Evolutionary conservation across 495 filamentous ascomycete genomes (phyloP), one percentile per base, ranked within the genome.

Genomic region (Talaromyces nanjingensis): DNA sequence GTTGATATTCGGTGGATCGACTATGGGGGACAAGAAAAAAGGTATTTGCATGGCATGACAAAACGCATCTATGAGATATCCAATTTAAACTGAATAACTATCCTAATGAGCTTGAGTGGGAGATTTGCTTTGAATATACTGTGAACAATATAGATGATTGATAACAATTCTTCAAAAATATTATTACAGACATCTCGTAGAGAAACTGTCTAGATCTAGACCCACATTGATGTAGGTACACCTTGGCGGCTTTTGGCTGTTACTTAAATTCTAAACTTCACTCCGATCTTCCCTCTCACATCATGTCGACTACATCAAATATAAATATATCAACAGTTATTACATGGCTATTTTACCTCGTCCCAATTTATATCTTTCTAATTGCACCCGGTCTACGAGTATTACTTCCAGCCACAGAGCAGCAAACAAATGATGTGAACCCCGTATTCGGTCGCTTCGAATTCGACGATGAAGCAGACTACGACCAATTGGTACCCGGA

Each of bases 301-400:
- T 16, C 59, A 49, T 62, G 42, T 47, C 60, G 45, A 62, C 64
- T 56, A 74, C 71, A 66, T 58, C 70, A 5, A 68, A 69, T 20
- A 20, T 73, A 20, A 71, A 71, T 45, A 37, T 71, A 8, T 75
- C 73, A 4, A 74, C 71, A 22, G 3, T 77, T 27, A 53, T 79
- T 11, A 67, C 68, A 37, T 77, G 74, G 72, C 29, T 74, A 54
- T 67, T 79, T 62, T 80, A 79, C 66, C 70, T 76, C 34, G 63
- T 79, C 60, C 78, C 77, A 0, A 58, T 76, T 6, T 79, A 79
- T 66, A 64, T 78, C 59, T 78, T 79, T 64, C 62, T 73, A 18
- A 20, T 71, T 31, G 69, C 66, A 16, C 71, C 71, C 22, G 63
- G 65, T 49, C 57, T 70, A 20, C 66, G 71, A 63, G 60, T 66